These are phyloP conservation scores for Allium fistulosum DNA, from an alignment of 106 monocot genomes.

Conservation along the genomic window DNA sequence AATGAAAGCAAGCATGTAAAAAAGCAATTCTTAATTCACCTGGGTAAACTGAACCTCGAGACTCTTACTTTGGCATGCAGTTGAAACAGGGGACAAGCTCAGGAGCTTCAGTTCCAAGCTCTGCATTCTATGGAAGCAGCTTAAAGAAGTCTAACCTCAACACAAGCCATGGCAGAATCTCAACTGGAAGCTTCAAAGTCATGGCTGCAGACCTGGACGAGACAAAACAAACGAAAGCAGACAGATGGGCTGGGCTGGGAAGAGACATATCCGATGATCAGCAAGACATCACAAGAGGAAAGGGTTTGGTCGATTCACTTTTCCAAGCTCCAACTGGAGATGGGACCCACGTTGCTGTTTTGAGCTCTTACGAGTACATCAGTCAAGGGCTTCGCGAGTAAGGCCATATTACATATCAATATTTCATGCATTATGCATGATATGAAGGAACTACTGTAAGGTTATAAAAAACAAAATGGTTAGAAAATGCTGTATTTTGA, in stretches of 20 bases:
- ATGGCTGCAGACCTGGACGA: slow-evolving; percentile 65
- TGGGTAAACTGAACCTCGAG: neutral
- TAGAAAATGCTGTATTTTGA: neutral
- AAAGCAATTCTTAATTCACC: neutral
- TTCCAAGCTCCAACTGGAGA: slow-evolving; percentile 85
- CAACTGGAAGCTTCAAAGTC: slow-evolving; percentile 44
- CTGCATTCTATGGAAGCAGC: slow-evolving; percentile 64
- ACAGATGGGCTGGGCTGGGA: slow-evolving; percentile 62
- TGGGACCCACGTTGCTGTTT: slow-evolving; percentile 73
- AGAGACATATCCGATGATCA: slow-evolving; percentile 83
- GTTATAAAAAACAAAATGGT: no score
- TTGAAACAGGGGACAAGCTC: slow-evolving; percentile 28
- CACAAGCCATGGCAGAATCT: slow-evolving; percentile 34
- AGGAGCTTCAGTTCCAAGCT: slow-evolving; percentile 28
- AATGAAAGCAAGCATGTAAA: neutral
- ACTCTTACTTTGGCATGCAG: slow-evolving; percentile 18
- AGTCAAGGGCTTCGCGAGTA: slow-evolving; percentile 81
- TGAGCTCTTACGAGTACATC: slow-evolving; percentile 86
- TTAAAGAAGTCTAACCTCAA: slow-evolving; percentile 49
- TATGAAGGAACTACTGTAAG: no score
- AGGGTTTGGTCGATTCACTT: slow-evolving; percentile 66
- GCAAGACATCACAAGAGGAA: slow-evolving; percentile 93
- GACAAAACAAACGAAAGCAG: slow-evolving; percentile 56
- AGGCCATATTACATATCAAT: neutral
- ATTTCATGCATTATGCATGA: no score